phyloP scores from a whole-genome alignment of 179 eudicot genomes.

The Beta macrorhiza region DNA sequence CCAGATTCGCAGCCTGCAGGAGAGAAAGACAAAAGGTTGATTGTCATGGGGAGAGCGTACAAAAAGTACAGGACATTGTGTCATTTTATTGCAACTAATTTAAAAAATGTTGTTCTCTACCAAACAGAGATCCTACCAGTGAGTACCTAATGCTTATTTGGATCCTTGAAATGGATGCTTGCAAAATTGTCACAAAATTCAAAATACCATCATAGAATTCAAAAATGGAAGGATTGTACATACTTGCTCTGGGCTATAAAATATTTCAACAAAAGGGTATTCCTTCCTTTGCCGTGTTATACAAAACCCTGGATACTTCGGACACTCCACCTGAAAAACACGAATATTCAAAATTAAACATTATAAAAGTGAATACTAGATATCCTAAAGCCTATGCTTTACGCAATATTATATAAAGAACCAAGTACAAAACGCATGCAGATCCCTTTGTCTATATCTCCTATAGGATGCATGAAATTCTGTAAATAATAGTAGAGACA shows the following conservation, averaged over 20 bases:
- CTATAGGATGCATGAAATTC: neutral
- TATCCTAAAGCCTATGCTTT: neutral
- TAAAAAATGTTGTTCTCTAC: neutral
- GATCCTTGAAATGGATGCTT: neutral
- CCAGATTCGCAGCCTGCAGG: slow-evolving; percentile 63
- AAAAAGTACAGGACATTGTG: neutral
- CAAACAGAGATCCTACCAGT: neutral
- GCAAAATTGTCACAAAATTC: neutral
- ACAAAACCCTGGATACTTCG: slow-evolving; percentile 95
- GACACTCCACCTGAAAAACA: slow-evolving; percentile 81
- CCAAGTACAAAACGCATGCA: slow-evolving; percentile 2
- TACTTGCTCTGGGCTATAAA: slow-evolving; percentile 92
- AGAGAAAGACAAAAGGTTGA: slow-evolving; percentile 8
- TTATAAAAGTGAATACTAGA: neutral
- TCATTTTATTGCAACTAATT: neutral
- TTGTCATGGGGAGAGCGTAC: neutral
- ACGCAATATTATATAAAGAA: neutral
- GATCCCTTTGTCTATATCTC: neutral
- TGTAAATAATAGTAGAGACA: neutral
- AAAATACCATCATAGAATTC: slow-evolving; percentile 5
- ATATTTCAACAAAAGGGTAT: slow-evolving; percentile 85
- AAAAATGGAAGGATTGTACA: slow-evolving; percentile 13
- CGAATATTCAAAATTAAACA: slow-evolving; percentile 9
- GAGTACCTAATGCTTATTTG: neutral
- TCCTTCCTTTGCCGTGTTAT: slow-evolving; percentile 79